Evolutionary conservation across 768 basidiomycete genomes (phyloP), one percentile per base, ranked within the genome.

Genomic region (Agaricus subrufescens): DNA sequence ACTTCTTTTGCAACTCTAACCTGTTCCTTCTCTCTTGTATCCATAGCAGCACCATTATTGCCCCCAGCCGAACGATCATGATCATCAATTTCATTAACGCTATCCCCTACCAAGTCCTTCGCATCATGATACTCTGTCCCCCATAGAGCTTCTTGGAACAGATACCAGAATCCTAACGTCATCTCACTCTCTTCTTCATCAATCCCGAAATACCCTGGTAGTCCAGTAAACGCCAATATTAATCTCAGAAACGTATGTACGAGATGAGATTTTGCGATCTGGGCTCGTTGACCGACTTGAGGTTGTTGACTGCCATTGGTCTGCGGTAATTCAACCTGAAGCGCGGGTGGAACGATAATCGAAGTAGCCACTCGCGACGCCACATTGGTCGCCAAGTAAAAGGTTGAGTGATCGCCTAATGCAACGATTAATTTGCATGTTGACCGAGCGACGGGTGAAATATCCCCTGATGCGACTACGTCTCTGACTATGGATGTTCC

Each of bases 131-230:
- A 85, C 51, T 87, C 84, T 11, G 77, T 77, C 37, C 73, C 78
- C 90, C 90, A 93, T 26, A 93, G 67, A 1, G 91, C 83, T 66
- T 98, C 94, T 68, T 96, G 94, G 55, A 96, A 81, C 40, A 91
- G 73, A 60, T 92, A 95, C 89, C 95, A 96, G 63, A 95, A 95
- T 1, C 83, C 83, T 2, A 96, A 78, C 2, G 89, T 89, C 76
- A 87, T 80, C 69, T 95, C 92, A 62, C 90, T 94, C 65, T 90
- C 86, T 48, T 91, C 89, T 66, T 95, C 94, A 46, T 95, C 93
- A 0, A 82, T 79, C 1, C 89, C 90, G 64, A 86, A 91, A 58
- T 82, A 84, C 0, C 91, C 92, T 0, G 85, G 83, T 9, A 75
- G 69, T 1, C 84, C 86, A 0, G 91, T 91, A 58, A 89, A 88